Conservation (phyloP, 305 asterid genomes). For the Rubia balearica region DNA sequence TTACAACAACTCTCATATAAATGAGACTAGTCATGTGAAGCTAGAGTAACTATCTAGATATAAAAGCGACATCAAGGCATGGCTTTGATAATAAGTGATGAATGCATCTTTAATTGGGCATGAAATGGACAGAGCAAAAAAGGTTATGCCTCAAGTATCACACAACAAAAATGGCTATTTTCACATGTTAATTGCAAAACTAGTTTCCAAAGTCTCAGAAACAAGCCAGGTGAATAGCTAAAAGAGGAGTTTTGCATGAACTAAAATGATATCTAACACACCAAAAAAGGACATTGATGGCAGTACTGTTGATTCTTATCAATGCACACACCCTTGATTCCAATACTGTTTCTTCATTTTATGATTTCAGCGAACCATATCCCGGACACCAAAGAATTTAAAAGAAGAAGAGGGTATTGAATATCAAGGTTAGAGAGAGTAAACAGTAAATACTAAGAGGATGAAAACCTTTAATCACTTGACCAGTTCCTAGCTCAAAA, state of each 20-base stretch:
- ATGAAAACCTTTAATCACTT: slow-evolving; percentile 76
- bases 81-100: not conserved
- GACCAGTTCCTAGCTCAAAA: slow-evolving; percentile 86
- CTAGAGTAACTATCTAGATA: not conserved
- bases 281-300: not conserved
- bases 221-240: not conserved
- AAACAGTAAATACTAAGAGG: not conserved
- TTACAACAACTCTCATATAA: not conserved
- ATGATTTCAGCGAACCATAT: not conserved
- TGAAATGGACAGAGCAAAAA: too few relatives aligned
- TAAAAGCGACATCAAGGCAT: not conserved
- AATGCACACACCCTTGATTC: not conserved
- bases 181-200: not conserved
- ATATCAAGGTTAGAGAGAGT: not conserved
- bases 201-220: not conserved
- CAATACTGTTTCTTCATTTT: not conserved
- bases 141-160: slow-evolving; percentile 6
- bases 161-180: not conserved
- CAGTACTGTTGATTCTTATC: not conserved
- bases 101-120: not conserved
- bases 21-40: not conserved
- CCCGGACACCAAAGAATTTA: not conserved
- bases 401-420: not conserved
- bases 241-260: not conserved
- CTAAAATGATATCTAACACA: not conserved